A percentile compares a stretch with the other conserved stretches of the same genome.
These are phyloP conservation scores for Trichoderma parareesei DNA, from an alignment of 495 filamentous ascomycete species.

Conservation along the genomic window DNA sequence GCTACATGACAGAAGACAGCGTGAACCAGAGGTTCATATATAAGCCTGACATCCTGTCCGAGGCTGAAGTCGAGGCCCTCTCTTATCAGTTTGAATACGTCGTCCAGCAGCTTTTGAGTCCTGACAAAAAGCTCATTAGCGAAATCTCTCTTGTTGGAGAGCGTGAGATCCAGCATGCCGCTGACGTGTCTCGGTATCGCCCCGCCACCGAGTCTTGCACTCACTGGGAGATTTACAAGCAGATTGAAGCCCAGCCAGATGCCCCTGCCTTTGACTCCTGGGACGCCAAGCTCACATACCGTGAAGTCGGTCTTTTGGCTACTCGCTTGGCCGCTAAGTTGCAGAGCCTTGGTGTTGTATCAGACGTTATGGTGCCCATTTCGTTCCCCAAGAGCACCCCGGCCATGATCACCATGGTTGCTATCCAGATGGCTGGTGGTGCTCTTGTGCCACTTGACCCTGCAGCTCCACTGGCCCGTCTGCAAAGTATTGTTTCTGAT, in stretches of 20 bases:
- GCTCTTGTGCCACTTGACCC: constrained; percentile 45
- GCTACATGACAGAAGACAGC: neutral
- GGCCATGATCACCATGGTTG: neutral
- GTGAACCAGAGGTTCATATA: constrained; percentile 1
- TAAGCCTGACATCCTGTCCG: constrained; percentile 16
- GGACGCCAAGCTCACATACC: constrained; percentile 49
- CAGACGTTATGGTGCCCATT: constrained; percentile 43
- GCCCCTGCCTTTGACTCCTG: constrained; percentile 30
- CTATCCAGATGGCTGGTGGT: constrained; percentile 8
- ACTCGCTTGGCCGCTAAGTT: constrained; percentile 34
- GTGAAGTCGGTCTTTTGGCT: constrained; percentile 38
- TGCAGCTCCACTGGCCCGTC: constrained; percentile 38
- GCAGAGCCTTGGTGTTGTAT: constrained; percentile 34
- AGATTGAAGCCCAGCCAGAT: constrained; percentile 4
- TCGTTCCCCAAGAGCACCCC: constrained; percentile 1
- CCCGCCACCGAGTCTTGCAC: constrained; percentile 1
- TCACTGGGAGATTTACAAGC: constrained; percentile 1
- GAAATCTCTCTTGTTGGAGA: constrained; percentile 7
- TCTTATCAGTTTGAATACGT: constrained; percentile 17
- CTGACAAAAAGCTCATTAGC: neutral
- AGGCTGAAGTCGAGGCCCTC: constrained; percentile 16
- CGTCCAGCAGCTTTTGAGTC: constrained; percentile 10
- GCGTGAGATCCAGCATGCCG: constrained; percentile 17
- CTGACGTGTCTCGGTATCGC: constrained; percentile 20
- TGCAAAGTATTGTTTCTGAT: constrained; percentile 35